Conservation (phyloP, 768 basidiomycete species). For the Suillus decipiens region DNA sequence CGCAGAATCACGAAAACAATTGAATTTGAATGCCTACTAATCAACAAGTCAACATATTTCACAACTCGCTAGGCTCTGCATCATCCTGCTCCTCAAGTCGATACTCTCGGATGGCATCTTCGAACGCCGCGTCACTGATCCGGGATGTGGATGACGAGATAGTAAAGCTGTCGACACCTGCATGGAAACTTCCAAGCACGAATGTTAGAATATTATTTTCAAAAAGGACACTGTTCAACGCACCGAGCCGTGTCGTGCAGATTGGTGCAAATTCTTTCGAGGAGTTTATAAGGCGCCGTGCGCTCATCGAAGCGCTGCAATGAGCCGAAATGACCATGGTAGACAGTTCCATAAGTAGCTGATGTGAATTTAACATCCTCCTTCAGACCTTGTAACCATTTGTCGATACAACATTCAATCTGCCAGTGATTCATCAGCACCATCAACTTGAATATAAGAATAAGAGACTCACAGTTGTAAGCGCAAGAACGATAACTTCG, state of each 20-base stretch:
- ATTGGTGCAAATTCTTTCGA: not conserved
- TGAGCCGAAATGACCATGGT: constrained; percentile 5
- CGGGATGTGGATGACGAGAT: not conserved
- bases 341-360: no score
- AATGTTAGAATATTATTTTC: not conserved
- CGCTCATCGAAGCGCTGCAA: not conserved
- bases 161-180: constrained; percentile 6
- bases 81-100: not conserved
- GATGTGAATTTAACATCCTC: no score
- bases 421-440: constrained; percentile 1
- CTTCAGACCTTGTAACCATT: no score
- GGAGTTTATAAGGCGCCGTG: not conserved
- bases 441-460: not conserved
- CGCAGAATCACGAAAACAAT: not conserved
- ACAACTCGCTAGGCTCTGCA: not conserved
- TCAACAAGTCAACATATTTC: not conserved
- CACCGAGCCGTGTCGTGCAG: constrained; percentile 1
- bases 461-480: not conserved
- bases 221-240: not conserved
- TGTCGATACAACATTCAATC: no score
- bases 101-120: not conserved
- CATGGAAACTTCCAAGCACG: constrained; percentile 7
- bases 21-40: not conserved
- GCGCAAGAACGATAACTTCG: constrained; percentile 7
- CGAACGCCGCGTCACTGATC: not conserved